Evolutionary conservation across 345 rosid species (phyloP).

Genomic region (Dimocarpus longan): DNA sequence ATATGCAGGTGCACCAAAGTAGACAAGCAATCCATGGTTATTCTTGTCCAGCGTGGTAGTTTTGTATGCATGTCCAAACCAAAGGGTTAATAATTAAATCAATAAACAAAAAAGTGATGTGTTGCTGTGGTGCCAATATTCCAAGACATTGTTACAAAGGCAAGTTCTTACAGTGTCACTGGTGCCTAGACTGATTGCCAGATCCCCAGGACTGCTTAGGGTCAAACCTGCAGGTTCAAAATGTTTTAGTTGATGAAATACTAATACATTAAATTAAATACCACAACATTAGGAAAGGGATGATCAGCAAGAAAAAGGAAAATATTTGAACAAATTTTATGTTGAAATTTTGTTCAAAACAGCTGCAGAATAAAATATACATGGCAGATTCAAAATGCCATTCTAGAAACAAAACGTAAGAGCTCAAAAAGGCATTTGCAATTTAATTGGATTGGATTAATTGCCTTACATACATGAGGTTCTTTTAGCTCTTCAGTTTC

Average conservation of each 20-base stretch:
- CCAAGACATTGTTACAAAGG: neutral
- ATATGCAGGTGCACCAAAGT: neutral
- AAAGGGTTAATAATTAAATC: neutral
- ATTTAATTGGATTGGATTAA: neutral
- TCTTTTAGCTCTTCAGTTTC: neutral
- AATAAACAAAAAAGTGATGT: neutral
- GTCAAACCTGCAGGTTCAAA: constrained; percentile 64
- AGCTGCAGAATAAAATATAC: neutral
- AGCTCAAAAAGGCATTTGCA: neutral
- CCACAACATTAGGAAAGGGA: constrained; percentile 3
- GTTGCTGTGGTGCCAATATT: neutral
- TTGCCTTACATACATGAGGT: neutral
- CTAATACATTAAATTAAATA: neutral
- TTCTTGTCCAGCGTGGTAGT: neutral
- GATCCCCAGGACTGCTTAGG: constrained; percentile 81
- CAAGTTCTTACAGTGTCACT: constrained; percentile 76
- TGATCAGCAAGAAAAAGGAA: neutral
- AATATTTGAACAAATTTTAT: neutral
- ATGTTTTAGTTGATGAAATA: constrained; percentile 10
- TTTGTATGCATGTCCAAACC: neutral
- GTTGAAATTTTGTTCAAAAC: neutral
- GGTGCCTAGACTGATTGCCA: constrained; percentile 91
- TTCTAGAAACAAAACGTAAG: neutral
- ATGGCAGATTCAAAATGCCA: neutral
- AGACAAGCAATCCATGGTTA: neutral